Evolutionary conservation across 164 flowering plant genomes (phyloP).

Genomic region (Umbellularia californica): DNA sequence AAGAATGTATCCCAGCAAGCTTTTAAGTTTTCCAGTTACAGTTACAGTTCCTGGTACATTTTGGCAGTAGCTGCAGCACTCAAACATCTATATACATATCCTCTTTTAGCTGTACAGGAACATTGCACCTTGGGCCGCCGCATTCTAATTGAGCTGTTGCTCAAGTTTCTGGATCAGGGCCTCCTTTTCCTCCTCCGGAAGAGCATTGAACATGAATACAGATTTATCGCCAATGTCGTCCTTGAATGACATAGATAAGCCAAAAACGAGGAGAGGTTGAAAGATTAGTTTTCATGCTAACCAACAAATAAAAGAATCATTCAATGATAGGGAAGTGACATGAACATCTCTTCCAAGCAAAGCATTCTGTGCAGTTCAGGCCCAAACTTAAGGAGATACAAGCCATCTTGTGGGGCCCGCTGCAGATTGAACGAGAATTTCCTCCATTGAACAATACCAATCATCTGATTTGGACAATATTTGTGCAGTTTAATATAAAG

Average conservation of each 20-base stretch:
- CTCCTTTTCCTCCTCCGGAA: conserved; percentile 66
- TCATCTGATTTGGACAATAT: background rate
- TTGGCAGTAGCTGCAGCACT: background rate
- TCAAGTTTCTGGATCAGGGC: conserved; percentile 63
- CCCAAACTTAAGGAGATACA: background rate
- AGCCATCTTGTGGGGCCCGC: background rate
- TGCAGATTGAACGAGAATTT: background rate
- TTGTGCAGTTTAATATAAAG: background rate
- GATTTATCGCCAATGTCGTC: conserved; percentile 95
- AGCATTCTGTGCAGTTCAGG: background rate
- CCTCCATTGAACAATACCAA: background rate
- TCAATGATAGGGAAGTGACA: background rate
- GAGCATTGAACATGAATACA: conserved; percentile 71
- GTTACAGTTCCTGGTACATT: background rate
- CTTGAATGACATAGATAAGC: conserved; percentile 27
- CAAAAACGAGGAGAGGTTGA: background rate
- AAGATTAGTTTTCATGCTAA: background rate
- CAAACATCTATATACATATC: background rate
- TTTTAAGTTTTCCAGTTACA: background rate
- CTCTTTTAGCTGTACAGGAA: background rate
- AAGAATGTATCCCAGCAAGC: background rate
- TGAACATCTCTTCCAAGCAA: background rate
- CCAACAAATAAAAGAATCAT: background rate
- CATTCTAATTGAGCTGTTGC: conserved; percentile 11
- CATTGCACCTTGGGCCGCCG: background rate